A percentile compares a stretch with the other conserved stretches of the same genome.
Conservation (phyloP, 2,329 filamentous ascomycete genomes). For the Aureobasidium sp. region DNA sequence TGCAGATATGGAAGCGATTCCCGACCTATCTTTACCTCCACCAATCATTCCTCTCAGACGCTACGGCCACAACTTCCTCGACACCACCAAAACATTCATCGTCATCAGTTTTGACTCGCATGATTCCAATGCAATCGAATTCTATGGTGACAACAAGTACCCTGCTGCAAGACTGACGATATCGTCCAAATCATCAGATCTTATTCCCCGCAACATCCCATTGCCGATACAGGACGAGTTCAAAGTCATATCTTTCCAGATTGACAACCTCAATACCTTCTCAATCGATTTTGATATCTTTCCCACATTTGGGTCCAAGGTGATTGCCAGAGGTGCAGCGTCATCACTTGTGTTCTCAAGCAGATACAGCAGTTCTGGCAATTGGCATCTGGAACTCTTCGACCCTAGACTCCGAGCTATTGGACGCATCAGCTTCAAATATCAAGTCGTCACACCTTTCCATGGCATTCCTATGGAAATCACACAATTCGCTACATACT, state of each 20-base stretch:
- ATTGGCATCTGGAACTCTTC: conserved; percentile 81
- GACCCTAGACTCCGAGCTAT: conserved; percentile 87
- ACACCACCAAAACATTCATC: conserved; percentile 85
- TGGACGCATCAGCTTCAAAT: conserved; percentile 88
- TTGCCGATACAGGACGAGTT: conserved; percentile 95
- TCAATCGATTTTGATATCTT: conserved; percentile 96
- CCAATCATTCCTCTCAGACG: conserved; percentile 91
- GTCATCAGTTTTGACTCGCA: conserved; percentile 81
- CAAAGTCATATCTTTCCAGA: conserved; percentile 87
- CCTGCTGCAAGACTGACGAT: conserved; percentile 91
- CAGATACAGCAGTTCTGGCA: conserved; percentile 65
- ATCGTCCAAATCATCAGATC: conserved; percentile 89
- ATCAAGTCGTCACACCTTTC: conserved; percentile 95
- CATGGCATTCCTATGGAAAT: conserved; percentile 88
- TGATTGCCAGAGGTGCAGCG: conserved; percentile 92
- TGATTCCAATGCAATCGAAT: conserved; percentile 70
- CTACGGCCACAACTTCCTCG: conserved; percentile 97
- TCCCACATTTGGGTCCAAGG: conserved; percentile 92
- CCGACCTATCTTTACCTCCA: conserved; percentile 82
- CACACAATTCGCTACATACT: conserved; percentile 97
- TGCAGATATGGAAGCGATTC: conserved; percentile 79
- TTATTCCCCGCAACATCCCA: conserved; percentile 93
- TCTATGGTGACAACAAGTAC: conserved; percentile 96
- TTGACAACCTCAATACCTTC: conserved; percentile 88
- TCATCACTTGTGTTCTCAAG: conserved; percentile 79